Conservation (phyloP, 73 alveolate genomes). For the Paramecium sonneborni region DNA sequence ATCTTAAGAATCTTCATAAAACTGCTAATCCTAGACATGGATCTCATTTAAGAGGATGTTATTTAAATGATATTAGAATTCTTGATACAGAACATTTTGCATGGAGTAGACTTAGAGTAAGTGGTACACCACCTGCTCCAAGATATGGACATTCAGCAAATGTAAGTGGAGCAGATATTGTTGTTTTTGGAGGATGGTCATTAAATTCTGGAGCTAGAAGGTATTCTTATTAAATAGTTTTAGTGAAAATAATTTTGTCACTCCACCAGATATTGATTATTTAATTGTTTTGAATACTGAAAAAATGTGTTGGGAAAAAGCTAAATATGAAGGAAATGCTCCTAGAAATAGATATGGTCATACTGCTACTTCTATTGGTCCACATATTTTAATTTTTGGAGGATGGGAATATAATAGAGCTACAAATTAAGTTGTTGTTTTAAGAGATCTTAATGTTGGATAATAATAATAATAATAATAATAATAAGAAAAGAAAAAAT, state of each 20-base stretch:
- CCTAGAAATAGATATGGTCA: slow-evolving; percentile 98
- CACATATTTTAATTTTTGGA: slow-evolving; percentile 93
- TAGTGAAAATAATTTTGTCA: slow-evolving; percentile 62
- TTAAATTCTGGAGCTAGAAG: slow-evolving; percentile 87
- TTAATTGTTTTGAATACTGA: slow-evolving; percentile 93
- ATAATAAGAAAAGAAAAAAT: too few species aligned
- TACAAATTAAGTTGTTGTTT: slow-evolving; percentile 46
- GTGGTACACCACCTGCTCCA: slow-evolving; percentile 97
- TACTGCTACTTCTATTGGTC: slow-evolving; percentile 97
- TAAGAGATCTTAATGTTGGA: slow-evolving; percentile 60
- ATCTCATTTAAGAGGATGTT: slow-evolving; percentile 86
- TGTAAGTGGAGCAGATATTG: slow-evolving; percentile 92
- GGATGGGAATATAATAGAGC: slow-evolving; percentile 67
- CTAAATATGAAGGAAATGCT: slow-evolving; percentile 93
- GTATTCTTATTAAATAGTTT: not conserved
- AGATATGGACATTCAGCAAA: slow-evolving; percentile 96
- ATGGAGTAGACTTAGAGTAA: slow-evolving; percentile 96
- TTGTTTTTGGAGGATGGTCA: slow-evolving; percentile 98
- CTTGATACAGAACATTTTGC: slow-evolving; percentile 92
- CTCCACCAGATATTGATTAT: slow-evolving; percentile 89
- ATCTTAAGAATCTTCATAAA: slow-evolving; percentile 57
- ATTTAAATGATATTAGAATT: slow-evolving; percentile 95
- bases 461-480: not conserved
- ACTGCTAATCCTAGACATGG: slow-evolving; percentile 87
- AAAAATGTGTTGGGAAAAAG: slow-evolving; percentile 86